Percentiles rank a stretch among this genome's conserved stretches.
Evolutionary conservation across 163 green algal genomes (phyloP).

Genomic region (Smithsoniella earleae): DNA sequence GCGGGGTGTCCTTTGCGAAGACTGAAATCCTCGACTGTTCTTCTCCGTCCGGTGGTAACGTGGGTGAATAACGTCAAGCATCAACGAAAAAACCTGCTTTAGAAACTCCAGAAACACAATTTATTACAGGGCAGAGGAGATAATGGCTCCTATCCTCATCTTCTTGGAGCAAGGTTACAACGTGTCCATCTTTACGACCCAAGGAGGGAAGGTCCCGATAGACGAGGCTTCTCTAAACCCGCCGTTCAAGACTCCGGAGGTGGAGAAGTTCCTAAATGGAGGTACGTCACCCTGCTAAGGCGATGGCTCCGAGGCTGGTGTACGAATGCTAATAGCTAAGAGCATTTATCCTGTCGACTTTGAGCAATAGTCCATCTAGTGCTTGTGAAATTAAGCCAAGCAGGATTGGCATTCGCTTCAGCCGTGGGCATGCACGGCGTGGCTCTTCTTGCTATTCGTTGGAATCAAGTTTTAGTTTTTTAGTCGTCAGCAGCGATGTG

Average conservation of each 20-base stretch:
- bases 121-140: constrained; percentile 32
- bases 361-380: not conserved
- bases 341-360: not conserved
- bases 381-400: too few relatives aligned
- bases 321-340: not conserved
- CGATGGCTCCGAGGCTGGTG: too few relatives aligned
- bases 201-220: constrained; percentile 34
- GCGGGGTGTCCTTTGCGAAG: too few relatives aligned
- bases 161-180: constrained; percentile 31
- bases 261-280: constrained; percentile 31
- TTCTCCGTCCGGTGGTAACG: not conserved
- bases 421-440: too few relatives aligned
- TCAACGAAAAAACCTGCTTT: not conserved
- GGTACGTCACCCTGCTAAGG: constrained; percentile 6
- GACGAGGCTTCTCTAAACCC: constrained; percentile 31
- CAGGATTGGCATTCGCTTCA: too few relatives aligned
- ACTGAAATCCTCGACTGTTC: not conserved
- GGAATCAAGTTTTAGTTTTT: too few relatives aligned
- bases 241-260: constrained; percentile 28
- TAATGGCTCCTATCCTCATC: constrained; percentile 31
- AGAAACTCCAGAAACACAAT: too few relatives aligned
- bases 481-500: too few relatives aligned
- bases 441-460: too few relatives aligned
- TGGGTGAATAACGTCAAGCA: not conserved
- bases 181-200: constrained; percentile 30